A percentile compares a stretch with the other conserved stretches of the same genome.
Evolutionary conservation across 306 rosid species (phyloP).

Genomic region (Senna tora): DNA sequence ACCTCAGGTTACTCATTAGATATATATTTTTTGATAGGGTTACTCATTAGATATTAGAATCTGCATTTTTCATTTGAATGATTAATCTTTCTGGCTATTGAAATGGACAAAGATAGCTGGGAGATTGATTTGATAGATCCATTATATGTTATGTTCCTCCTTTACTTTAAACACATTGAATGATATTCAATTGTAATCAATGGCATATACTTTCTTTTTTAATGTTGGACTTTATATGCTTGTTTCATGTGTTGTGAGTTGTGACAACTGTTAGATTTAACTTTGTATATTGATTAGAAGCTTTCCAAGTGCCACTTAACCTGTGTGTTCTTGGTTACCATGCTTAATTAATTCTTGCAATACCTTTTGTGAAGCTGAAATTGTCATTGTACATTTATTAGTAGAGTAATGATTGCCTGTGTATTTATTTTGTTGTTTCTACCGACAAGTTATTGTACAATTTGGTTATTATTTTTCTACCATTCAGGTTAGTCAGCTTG

Average conservation of each 20-base stretch:
- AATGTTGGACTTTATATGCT: background rate
- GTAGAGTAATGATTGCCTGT: slow-evolving; percentile 4
- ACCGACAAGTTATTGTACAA: slow-evolving; percentile 7
- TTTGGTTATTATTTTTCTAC: slow-evolving; percentile 14
- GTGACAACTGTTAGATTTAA: slow-evolving; percentile 11
- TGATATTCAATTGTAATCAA: background rate
- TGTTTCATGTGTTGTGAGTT: background rate
- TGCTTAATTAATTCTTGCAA: slow-evolving; percentile 10
- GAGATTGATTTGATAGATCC: slow-evolving; percentile 8
- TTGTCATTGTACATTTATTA: slow-evolving; percentile 6
- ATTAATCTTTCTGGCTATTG: slow-evolving; percentile 16
- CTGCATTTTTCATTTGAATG: slow-evolving; percentile 25
- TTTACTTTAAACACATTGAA: background rate
- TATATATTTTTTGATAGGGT: too few relatives aligned
- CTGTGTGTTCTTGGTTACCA: slow-evolving; percentile 10
- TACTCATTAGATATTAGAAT: slow-evolving; percentile 34
- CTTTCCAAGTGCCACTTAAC: background rate
- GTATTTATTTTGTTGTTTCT: background rate
- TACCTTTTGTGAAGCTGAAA: slow-evolving; percentile 21
- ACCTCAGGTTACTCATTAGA: slow-evolving; percentile 76
- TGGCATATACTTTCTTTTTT: slow-evolving; percentile 8
- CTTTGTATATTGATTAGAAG: slow-evolving; percentile 20
- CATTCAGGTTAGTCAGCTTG: slow-evolving; percentile 94
- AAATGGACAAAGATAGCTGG: slow-evolving; percentile 24
- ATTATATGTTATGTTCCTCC: background rate